These are phyloP conservation scores for Dentipellis sp. DNA, from an alignment of 768 basidiomycete species.

Conservation along the genomic window DNA sequence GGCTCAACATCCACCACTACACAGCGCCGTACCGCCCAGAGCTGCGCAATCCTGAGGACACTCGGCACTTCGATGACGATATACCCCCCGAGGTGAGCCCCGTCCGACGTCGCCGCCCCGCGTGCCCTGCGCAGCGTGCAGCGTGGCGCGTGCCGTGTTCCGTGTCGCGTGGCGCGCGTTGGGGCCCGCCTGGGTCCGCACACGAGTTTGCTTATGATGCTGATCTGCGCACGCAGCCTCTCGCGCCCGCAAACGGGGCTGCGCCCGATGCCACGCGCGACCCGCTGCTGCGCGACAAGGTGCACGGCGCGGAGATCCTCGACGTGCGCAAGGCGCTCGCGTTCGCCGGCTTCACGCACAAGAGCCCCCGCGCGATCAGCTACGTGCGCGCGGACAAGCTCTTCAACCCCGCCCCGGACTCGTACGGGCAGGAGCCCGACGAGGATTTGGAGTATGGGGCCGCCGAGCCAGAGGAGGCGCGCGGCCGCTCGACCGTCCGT, in stretches of 20 bases:
- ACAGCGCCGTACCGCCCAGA: conserved; percentile 87
- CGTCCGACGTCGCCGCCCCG: neutral
- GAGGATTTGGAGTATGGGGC: neutral
- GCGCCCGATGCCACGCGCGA: conserved; percentile 81
- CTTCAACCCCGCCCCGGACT: conserved; percentile 49
- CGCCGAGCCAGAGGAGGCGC: conserved; percentile 25
- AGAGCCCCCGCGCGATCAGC: conserved; percentile 71
- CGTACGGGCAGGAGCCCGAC: conserved; percentile 28
- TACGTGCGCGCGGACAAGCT: conserved; percentile 70
- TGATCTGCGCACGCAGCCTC: conserved; percentile 40
- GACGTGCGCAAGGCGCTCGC: conserved; percentile 87
- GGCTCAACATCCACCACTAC: conserved; percentile 75
- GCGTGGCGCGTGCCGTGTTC: too few species aligned
- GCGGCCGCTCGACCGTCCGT: conserved; percentile 60
- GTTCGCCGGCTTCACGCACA: conserved; percentile 88
- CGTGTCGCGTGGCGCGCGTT: too few species aligned
- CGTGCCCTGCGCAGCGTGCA: too few species aligned
- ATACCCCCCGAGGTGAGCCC: conserved; percentile 76
- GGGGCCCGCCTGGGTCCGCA: too few species aligned
- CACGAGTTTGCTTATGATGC: too few species aligned
- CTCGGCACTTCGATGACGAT: conserved; percentile 90
- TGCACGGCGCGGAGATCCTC: conserved; percentile 80
- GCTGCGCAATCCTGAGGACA: conserved; percentile 74
- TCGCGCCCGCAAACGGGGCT: conserved; percentile 82
- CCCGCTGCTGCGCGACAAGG: conserved; percentile 76